A percentile compares a stretch with the other conserved stretches of the same genome.
phyloP scores from a whole-genome alignment of 371 early-diverging fungal species.

The Syncephalis plumigaleata region DNA sequence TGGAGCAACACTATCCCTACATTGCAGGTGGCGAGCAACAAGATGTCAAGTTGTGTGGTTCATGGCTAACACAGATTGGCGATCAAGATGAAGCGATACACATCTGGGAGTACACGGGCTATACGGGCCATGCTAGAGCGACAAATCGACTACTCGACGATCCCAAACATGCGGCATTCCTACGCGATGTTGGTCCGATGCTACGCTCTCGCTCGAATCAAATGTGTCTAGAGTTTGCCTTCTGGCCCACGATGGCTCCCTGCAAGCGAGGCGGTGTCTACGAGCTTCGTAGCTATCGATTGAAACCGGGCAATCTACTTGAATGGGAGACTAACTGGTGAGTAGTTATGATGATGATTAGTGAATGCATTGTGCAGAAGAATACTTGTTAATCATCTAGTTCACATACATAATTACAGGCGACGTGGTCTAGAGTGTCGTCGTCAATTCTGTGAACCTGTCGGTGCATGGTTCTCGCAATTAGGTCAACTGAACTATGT shows the following conservation, averaged over 20 bases:
- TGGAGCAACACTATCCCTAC: constrained; percentile 18
- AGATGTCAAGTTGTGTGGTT: constrained; percentile 65
- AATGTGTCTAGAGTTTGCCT: constrained; percentile 81
- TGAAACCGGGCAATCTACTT: constrained; percentile 76
- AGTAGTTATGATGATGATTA: no score
- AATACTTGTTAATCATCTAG: neutral
- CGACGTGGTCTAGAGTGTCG: constrained; percentile 72
- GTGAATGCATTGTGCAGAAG: neutral
- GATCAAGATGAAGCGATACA: constrained; percentile 78
- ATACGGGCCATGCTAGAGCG: constrained; percentile 52
- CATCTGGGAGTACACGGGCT: constrained; percentile 87
- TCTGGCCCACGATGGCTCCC: constrained; percentile 72
- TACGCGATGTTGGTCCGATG: constrained; percentile 45
- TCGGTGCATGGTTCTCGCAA: constrained; percentile 93
- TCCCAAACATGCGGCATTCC: constrained; percentile 16
- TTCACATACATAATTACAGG: constrained; percentile 12
- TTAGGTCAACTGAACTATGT: constrained; percentile 74
- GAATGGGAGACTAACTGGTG: constrained; percentile 86
- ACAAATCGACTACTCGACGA: constrained; percentile 30
- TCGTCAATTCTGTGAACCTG: constrained; percentile 67
- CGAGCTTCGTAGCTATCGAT: constrained; percentile 72
- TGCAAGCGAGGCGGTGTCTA: constrained; percentile 63
- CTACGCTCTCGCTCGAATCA: constrained; percentile 58
- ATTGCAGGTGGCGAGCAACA: constrained; percentile 52
- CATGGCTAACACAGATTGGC: constrained; percentile 75